Percentiles rank a stretch among this genome's conserved stretches.
phyloP scores from a whole-genome alignment of 179 eudicot species.

The Actinidia polygama region DNA sequence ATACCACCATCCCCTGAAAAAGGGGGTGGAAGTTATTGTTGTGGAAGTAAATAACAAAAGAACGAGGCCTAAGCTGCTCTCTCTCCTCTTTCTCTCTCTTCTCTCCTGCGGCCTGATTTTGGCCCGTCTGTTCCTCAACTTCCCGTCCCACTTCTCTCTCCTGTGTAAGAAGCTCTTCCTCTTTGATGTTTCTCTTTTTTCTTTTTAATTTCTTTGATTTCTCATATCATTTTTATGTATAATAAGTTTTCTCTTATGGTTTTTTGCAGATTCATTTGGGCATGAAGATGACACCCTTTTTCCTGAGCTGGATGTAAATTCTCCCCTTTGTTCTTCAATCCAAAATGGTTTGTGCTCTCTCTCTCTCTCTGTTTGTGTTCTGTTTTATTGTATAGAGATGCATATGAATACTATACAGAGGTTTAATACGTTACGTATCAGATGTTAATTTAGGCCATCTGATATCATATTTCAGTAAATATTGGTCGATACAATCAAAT shows the following conservation, averaged over 20 bases:
- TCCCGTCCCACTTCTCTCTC: conserved; percentile 36
- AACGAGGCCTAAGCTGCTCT: conserved; percentile 44
- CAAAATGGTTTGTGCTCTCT: conserved; percentile 49
- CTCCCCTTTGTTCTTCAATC: conserved; percentile 58
- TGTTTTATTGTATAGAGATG: too few relatives aligned
- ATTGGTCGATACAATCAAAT: too few relatives aligned
- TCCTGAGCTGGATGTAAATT: conserved; percentile 28
- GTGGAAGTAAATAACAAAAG: conserved; percentile 45
- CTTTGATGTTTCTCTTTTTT: not conserved
- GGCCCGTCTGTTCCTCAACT: conserved; percentile 40
- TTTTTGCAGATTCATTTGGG: conserved; percentile 41
- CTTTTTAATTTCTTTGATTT: not conserved
- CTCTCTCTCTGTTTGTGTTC: conserved; percentile 1
- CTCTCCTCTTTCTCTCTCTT: conserved; percentile 43
- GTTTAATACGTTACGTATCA: too few relatives aligned
- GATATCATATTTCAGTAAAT: too few relatives aligned
- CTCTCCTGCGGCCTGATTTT: conserved; percentile 63
- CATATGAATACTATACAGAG: too few relatives aligned
- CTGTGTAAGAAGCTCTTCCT: conserved; percentile 45
- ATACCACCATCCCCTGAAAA: conserved; percentile 37
- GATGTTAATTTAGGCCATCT: too few relatives aligned
- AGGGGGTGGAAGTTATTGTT: conserved; percentile 25
- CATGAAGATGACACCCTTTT: conserved; percentile 36
- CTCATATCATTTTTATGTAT: not conserved
- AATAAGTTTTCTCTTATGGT: conserved; percentile 14